Evolutionary conservation across 768 basidiomycete species (phyloP), one percentile per base, ranked within the genome.

Genomic region (Lactarius evosmus): DNA sequence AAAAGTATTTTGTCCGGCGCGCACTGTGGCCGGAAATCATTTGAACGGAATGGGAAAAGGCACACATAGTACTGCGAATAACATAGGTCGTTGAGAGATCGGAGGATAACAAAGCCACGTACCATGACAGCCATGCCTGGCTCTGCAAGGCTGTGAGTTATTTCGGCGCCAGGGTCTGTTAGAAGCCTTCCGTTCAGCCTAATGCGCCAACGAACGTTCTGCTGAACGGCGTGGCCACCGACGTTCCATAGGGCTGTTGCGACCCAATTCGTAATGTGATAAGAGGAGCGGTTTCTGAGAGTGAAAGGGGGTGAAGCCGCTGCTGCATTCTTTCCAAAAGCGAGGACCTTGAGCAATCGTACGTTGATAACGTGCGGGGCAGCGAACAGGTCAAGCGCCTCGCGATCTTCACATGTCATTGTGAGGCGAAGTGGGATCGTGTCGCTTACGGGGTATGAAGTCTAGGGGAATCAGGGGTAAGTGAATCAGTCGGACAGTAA

Each of bases 61-160:
- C 44, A 33, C 14, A 56, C 59, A 30, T 50, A 22, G 49, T 65
- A 65, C 63, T 65, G 9, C 22, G 44, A 22, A 22, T 22, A 22
- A 44, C 0, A 30, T 56, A 25, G 40, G 38, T 52, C 55, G 0
- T 25, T 30, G 29, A 7, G 34, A n/a, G 17, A 16, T n/a, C n/a
- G n/a, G 41, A 44, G 41, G 38, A 44, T 3, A 44, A 22, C 7
- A 40, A 30, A 29, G 2, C 22, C 27, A 32, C 67, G 17, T 29
- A 67, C 67, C 64, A 49, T 57, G n/a, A 67, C 14, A 2, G 52
- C 38, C 60, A 61, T 44, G 1, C 53, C 63, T 14, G 30, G n/a
- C 16, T n/a, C 33, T 30, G 54, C 36, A 17, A 66, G 56, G 34
- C 51, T 62, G 19, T 55, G 52, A 17, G 1, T 14, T 17, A 66